Conservation (phyloP, 2,329 filamentous ascomycete species). For the Dothistroma septosporum region DNA sequence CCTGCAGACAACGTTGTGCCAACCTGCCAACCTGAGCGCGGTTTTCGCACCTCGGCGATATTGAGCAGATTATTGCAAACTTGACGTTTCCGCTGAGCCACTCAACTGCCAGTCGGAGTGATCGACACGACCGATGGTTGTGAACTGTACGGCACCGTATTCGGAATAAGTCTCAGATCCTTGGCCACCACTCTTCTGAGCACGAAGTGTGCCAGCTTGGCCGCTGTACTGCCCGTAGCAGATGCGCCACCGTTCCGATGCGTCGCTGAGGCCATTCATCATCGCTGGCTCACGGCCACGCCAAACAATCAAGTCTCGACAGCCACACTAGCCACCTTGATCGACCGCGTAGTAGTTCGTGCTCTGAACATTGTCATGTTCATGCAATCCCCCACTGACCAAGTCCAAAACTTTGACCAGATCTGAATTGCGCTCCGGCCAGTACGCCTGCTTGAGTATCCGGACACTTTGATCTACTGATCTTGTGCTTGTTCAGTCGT, state of each 20-base stretch:
- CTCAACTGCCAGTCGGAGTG: background rate
- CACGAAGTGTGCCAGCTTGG: background rate
- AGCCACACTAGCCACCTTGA: background rate
- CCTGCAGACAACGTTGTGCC: background rate
- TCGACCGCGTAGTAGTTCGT: background rate
- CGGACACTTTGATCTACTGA: background rate
- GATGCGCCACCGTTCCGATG: background rate
- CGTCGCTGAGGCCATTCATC: background rate
- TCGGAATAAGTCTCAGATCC: background rate
- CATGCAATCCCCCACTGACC: background rate
- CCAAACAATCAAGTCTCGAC: background rate
- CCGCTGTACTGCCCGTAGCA: background rate
- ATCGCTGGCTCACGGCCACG: background rate
- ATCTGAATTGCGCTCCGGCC: background rate
- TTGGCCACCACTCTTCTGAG: background rate
- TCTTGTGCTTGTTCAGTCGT: background rate
- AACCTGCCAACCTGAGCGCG: background rate
- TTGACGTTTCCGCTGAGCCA: background rate
- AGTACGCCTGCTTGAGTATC: background rate
- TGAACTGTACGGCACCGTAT: background rate
- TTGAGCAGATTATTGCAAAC: background rate
- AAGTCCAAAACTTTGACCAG: background rate
- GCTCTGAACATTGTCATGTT: background rate
- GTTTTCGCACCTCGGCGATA: background rate
- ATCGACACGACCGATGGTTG: background rate